phyloP scores from a whole-genome alignment of 2,329 filamentous ascomycete species.

The Xylaria sp. region DNA sequence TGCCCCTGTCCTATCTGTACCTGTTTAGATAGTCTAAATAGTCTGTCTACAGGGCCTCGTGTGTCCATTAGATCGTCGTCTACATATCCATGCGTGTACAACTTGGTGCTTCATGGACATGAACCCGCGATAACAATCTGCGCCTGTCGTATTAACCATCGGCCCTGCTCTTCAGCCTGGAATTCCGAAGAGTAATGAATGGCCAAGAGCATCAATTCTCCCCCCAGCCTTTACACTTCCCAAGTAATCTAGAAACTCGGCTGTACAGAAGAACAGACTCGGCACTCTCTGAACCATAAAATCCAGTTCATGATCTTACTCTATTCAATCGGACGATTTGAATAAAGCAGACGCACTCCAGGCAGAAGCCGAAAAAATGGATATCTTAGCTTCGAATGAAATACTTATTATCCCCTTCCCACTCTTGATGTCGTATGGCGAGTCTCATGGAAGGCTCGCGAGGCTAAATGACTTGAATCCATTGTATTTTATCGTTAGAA shows the following conservation, averaged over 20 bases:
- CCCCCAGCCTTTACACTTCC: neutral
- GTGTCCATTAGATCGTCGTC: neutral
- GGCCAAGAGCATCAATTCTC: neutral
- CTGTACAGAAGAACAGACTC: no score
- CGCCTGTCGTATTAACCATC: neutral
- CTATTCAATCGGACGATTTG: no score
- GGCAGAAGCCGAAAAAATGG: no score
- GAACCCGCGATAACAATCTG: neutral
- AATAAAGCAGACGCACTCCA: no score
- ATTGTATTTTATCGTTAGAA: no score
- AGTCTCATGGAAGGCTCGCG: no score
- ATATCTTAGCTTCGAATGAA: no score
- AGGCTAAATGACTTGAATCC: no score
- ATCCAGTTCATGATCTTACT: no score
- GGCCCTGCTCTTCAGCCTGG: neutral
- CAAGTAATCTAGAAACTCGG: neutral
- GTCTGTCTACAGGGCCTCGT: neutral
- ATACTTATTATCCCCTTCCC: no score
- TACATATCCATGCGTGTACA: neutral
- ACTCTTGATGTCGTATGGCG: no score
- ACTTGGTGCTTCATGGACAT: neutral
- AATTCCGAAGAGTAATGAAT: neutral
- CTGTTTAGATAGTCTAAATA: neutral
- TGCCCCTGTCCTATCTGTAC: neutral
- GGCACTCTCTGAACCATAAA: no score